A percentile compares a stretch with the other conserved stretches of the same genome.
phyloP scores from a whole-genome alignment of 805 yeast species.

The Candida caryicola region DNA sequence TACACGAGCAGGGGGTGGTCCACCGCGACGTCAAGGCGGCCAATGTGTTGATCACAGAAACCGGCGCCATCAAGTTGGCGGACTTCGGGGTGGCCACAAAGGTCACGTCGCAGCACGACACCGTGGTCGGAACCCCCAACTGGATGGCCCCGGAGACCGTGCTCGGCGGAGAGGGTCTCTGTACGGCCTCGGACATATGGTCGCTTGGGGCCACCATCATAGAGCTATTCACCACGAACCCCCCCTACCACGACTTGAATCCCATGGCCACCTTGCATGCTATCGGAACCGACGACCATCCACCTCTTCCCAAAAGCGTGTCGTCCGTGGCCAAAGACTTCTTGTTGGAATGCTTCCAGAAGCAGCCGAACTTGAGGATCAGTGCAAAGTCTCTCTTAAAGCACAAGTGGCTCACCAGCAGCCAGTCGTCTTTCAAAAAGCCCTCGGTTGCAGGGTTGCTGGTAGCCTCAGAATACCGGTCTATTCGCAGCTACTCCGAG shows the following conservation, averaged over 20 bases:
- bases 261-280: slow-evolving; percentile 83
- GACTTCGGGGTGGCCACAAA: slow-evolving; percentile 94
- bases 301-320: slow-evolving; percentile 59
- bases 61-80: slow-evolving; percentile 76
- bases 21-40: slow-evolving; percentile 95
- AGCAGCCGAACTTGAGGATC: slow-evolving; percentile 58
- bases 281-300: slow-evolving; percentile 70
- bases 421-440: slow-evolving; percentile 1
- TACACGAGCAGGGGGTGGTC: slow-evolving; percentile 71
- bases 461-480: slow-evolving; percentile 10
- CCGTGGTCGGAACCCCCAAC: slow-evolving; percentile 82
- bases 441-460: slow-evolving; percentile 1
- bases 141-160: slow-evolving; percentile 99
- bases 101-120: slow-evolving; percentile 35
- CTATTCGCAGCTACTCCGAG: slow-evolving; percentile 28
- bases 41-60: slow-evolving; percentile 66
- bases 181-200: slow-evolving; percentile 90
- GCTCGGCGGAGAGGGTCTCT: slow-evolving; percentile 72
- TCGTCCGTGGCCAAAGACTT: slow-evolving; percentile 52
- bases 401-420: slow-evolving; percentile 57
- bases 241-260: slow-evolving; percentile 77
- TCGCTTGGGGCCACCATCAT: slow-evolving; percentile 92
- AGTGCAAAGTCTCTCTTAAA: slow-evolving; percentile 53
- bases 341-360: slow-evolving; percentile 64
- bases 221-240: slow-evolving; percentile 80